These are phyloP conservation scores for Plectranthus barbatus DNA, from an alignment of 257 asterid species.

Conservation along the genomic window DNA sequence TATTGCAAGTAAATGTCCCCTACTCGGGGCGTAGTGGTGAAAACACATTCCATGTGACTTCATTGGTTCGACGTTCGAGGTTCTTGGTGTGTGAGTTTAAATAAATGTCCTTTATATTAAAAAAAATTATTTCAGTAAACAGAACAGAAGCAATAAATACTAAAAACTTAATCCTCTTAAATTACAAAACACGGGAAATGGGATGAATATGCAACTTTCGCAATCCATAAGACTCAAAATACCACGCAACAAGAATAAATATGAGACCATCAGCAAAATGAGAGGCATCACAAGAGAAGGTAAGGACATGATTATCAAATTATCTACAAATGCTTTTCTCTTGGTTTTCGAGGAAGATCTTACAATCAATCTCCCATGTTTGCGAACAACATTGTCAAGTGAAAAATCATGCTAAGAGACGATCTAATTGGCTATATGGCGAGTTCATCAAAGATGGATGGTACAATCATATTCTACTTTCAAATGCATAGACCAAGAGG, in stretches of 20 bases:
- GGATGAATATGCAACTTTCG: not conserved
- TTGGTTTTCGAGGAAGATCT: not conserved
- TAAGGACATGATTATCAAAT: not conserved
- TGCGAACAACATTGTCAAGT: not conserved
- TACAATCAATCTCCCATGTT: not conserved
- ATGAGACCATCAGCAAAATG: not conserved
- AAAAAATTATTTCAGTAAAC: not conserved
- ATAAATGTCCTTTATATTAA: no score
- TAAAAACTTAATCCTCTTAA: not conserved
- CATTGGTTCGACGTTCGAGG: no score
- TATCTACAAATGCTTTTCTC: not conserved
- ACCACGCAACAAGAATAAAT: not conserved
- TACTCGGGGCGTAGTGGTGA: no score
- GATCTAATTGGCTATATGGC: not conserved
- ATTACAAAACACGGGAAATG: not conserved
- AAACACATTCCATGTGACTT: no score
- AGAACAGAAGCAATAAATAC: not conserved
- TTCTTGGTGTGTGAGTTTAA: no score
- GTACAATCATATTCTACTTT: not conserved
- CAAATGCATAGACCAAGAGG: not conserved
- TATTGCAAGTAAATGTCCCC: no score
- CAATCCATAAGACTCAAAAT: not conserved
- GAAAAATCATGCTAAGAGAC: not conserved
- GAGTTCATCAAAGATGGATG: not conserved
- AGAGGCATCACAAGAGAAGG: not conserved